Conservation (phyloP, 2,329 filamentous ascomycete species). For the Colletotrichum tropicicola region DNA sequence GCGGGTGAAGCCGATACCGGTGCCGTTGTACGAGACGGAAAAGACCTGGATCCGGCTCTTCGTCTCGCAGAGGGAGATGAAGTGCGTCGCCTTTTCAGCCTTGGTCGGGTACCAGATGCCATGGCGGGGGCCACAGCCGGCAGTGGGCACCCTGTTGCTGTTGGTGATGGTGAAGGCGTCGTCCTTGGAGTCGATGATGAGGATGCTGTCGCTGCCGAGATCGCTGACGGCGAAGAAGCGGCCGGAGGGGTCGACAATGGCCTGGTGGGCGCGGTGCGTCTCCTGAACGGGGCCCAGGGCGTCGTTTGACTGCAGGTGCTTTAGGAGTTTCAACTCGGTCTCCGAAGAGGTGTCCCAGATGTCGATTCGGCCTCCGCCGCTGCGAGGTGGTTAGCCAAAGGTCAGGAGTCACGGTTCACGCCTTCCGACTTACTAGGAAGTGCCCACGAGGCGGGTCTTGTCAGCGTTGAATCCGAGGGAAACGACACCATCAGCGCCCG, state of each 20-base stretch:
- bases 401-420: too few relatives aligned
- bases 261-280: constrained; percentile 55
- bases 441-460: constrained; percentile 53
- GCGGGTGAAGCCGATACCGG: constrained; percentile 45
- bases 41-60: constrained; percentile 54
- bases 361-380: constrained; percentile 49
- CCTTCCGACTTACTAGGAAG: constrained; percentile 42
- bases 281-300: constrained; percentile 44
- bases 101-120: constrained; percentile 55
- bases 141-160: constrained; percentile 41
- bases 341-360: constrained; percentile 53
- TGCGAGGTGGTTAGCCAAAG: not conserved
- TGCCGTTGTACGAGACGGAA: constrained; percentile 46
- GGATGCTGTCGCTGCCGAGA: constrained; percentile 57
- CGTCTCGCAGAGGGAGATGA: constrained; percentile 57
- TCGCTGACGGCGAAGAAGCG: constrained; percentile 59
- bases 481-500: constrained; percentile 54
- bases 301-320: constrained; percentile 45
- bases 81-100: constrained; percentile 48
- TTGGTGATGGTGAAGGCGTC: constrained; percentile 49
- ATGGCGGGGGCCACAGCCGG: constrained; percentile 59
- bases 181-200: constrained; percentile 53
- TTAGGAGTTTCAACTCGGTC: constrained; percentile 45
- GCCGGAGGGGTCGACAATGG: constrained; percentile 56
- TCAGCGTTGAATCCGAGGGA: constrained; percentile 56